These are phyloP conservation scores for Lentinus polychrous DNA, from an alignment of 1,284 basidiomycete species.

Conservation along the genomic window DNA sequence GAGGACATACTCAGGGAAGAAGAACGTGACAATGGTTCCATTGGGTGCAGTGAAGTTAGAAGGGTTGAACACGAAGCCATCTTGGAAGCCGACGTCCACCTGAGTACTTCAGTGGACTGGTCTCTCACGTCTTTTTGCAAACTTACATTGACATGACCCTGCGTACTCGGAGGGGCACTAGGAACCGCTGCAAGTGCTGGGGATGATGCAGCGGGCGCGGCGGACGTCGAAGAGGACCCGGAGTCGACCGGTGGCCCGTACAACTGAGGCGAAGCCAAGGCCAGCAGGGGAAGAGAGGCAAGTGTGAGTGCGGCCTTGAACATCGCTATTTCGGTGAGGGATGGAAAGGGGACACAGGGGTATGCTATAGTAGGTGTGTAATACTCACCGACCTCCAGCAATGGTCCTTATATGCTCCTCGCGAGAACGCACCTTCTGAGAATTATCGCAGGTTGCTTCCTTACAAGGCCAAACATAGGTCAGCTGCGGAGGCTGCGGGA, in stretches of 20 bases:
- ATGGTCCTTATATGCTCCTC: neutral
- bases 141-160: constrained; percentile 36
- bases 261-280: constrained; percentile 23
- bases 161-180: constrained; percentile 18
- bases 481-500: neutral
- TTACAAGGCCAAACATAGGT: neutral
- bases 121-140: neutral
- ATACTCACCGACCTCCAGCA: neutral
- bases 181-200: constrained; percentile 35
- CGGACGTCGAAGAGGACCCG: constrained; percentile 8
- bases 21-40: constrained; percentile 47
- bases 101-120: constrained; percentile 16
- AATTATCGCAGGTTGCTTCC: neutral
- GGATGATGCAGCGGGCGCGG: constrained; percentile 13
- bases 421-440: neutral
- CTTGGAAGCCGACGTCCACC: constrained; percentile 40
- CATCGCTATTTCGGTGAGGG: constrained; percentile 9
- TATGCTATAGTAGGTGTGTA: neutral
- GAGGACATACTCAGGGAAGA: constrained; percentile 38
- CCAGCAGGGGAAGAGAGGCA: constrained; percentile 29
- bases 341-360: neutral
- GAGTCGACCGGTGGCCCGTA: constrained; percentile 12
- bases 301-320: constrained; percentile 16
- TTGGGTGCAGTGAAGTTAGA: constrained; percentile 40
- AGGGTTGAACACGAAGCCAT: constrained; percentile 36